Evolutionary conservation across 106 monocot genomes (phyloP).

Genomic region (Hemerocallis citrina): DNA sequence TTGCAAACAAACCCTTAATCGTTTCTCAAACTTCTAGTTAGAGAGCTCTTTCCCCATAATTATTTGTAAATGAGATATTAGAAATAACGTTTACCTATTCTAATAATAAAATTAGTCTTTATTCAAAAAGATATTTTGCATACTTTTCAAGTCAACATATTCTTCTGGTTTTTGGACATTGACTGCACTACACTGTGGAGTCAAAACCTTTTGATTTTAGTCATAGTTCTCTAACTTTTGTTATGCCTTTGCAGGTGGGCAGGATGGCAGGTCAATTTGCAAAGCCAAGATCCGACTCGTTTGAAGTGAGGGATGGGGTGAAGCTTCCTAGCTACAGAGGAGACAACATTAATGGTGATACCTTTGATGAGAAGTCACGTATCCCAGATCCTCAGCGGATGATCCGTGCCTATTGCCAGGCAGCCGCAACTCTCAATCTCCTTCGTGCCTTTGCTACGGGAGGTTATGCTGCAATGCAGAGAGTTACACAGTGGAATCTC

Average conservation of each 20-base stretch:
- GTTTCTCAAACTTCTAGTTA: no score
- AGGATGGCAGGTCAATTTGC: constrained; percentile 24
- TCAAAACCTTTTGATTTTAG: no score
- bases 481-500: constrained; percentile 73
- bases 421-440: constrained; percentile 36
- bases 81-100: no score
- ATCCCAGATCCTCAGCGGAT: constrained; percentile 13
- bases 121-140: no score
- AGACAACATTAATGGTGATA: constrained; percentile 15
- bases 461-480: constrained; percentile 64
- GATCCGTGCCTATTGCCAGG: constrained; percentile 13
- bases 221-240: no score
- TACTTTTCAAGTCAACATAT: no score
- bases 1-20: no score
- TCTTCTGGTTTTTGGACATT: no score
- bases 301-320: constrained; percentile 16
- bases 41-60: no score
- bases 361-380: constrained; percentile 14
- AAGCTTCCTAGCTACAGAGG: constrained; percentile 16
- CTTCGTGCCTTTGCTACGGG: constrained; percentile 43
- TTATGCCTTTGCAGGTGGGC: constrained; percentile 8
- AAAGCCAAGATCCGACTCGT: constrained; percentile 15
- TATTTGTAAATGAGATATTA: no score
- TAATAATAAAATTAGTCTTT: no score
- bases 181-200: no score